A percentile compares a stretch with the other conserved stretches of the same genome.
Evolutionary conservation across 495 filamentous ascomycete genomes (phyloP).

Genomic region (Rhizodiscina lignyota): DNA sequence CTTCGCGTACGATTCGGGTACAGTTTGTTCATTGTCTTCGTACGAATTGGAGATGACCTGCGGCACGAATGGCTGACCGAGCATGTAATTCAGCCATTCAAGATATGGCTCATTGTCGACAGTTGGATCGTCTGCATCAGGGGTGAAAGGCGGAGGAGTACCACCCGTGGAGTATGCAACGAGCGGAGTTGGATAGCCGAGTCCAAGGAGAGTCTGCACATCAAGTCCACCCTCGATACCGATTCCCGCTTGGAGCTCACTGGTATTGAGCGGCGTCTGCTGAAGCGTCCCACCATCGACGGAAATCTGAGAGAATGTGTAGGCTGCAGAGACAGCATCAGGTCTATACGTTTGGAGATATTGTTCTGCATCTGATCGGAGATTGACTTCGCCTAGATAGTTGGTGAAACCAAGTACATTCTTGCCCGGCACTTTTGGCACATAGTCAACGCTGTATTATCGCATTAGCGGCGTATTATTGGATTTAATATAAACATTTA

Average conservation of each 20-base stretch:
- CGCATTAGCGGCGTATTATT: too few species aligned
- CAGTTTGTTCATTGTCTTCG: constrained; percentile 22
- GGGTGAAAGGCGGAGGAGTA: constrained; percentile 12
- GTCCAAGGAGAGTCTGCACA: constrained; percentile 20
- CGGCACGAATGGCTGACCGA: constrained; percentile 15
- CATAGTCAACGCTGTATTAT: constrained; percentile 32
- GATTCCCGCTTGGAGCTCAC: constrained; percentile 10
- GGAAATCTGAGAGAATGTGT: not conserved
- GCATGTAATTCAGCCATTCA: constrained; percentile 14
- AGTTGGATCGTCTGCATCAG: constrained; percentile 5
- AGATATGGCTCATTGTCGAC: constrained; percentile 20
- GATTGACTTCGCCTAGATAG: constrained; percentile 28
- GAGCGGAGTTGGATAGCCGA: constrained; percentile 16
- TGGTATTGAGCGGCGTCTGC: too few species aligned
- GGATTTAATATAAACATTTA: too few species aligned
- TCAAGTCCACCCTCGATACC: constrained; percentile 24
- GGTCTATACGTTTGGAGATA: constrained; percentile 31
- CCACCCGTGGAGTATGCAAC: constrained; percentile 17
- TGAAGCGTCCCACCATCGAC: constrained; percentile 2
- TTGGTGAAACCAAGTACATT: constrained; percentile 30
- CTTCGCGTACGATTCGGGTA: constrained; percentile 19
- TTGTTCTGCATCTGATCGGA: constrained; percentile 26
- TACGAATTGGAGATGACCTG: constrained; percentile 23
- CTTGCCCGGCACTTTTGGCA: constrained; percentile 20
- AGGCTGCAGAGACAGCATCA: constrained; percentile 23